Base-by-base conservation (phyloP, 208 protist genomes). In the Crithidia expoeki region DNA sequence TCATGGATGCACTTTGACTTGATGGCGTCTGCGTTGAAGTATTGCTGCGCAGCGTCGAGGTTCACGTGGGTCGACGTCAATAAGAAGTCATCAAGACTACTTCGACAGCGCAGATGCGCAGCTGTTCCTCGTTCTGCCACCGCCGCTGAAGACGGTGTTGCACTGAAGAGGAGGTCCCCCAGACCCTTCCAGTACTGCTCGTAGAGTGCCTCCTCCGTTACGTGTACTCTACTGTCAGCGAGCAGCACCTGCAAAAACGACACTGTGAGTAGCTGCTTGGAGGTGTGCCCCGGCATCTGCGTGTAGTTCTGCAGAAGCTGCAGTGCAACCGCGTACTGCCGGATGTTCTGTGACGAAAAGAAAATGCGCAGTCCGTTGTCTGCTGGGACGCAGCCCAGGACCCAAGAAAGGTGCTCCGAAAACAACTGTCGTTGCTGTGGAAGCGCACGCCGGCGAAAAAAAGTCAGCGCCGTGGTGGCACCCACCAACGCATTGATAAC, bases 21-120 rank as follows among this genome's bases (percentile, higher is more conserved):
- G 0, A 83, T 59, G 32, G 85, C 67, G 2, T 72, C 46, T 11
- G 79, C 75, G 61, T 90, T 76, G 28, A 94, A 90, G 53, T 75
- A 86, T 12, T 19, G 30, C 33, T 59, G 30, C 0, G 74, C 83
- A 1, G 57, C 62, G 11, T 46, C 38, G 5, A 81, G 40, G 65
- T 89, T 58, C 7, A 90, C 68, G 25, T 69, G 59, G 9, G 53
- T 42, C 0, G 88, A 90, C 17, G 61, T 66, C 5, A 69, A 61
- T 50, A 93, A 63, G 46, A 93, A 80, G n/a, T 76, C 67, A 57
- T 73, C 58, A 5, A 91, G 68, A 9, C 74, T 66, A 27, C 60
- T 44, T 7, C 77, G 77, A 25, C 56, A 68, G 1, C 56, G 47
- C 64, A 59, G 57, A 17, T 49, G 21, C 23, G 16, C 21, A 21